phyloP scores from a whole-genome alignment of 495 filamentous ascomycete genomes.

The Cryomyces minteri region DNA sequence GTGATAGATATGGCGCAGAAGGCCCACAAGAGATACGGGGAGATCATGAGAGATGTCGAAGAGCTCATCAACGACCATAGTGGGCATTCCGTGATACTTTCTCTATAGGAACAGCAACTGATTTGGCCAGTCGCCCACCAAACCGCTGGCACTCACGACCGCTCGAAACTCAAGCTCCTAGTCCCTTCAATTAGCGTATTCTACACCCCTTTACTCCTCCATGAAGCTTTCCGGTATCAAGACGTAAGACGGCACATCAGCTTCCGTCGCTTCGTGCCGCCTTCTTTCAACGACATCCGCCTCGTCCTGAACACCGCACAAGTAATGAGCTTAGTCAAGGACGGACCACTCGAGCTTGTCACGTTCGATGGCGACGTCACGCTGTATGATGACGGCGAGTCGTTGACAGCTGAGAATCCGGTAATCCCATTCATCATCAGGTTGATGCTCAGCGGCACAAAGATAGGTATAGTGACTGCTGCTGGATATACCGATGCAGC shows the following conservation, averaged over 20 bases:
- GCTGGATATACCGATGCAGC: conserved; percentile 82
- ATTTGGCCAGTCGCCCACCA: conserved; percentile 42
- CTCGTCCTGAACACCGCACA: conserved; percentile 89
- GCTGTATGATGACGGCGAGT: conserved; percentile 83
- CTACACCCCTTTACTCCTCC: conserved; percentile 72
- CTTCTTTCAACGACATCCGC: conserved; percentile 94
- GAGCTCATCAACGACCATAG: conserved; percentile 82
- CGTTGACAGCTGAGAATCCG: conserved; percentile 49
- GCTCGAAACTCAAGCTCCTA: conserved; percentile 81
- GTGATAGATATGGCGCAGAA: conserved; percentile 43
- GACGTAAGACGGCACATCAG: conserved; percentile 74
- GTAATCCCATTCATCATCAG: conserved; percentile 62
- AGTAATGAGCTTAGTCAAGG: conserved; percentile 60
- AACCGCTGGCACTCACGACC: conserved; percentile 36
- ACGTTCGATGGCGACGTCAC: conserved; percentile 98
- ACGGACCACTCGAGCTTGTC: conserved; percentile 54
- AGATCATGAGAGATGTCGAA: conserved; percentile 92
- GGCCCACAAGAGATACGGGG: conserved; percentile 69
- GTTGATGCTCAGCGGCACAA: conserved; percentile 40
- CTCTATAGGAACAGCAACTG: neutral
- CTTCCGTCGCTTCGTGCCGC: conserved; percentile 80
- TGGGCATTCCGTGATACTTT: conserved; percentile 20
- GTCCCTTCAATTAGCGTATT: conserved; percentile 81
- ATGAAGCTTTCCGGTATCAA: conserved; percentile 82
- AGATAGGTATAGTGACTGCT: conserved; percentile 89